Evolutionary conservation across 2,329 filamentous ascomycete genomes (phyloP), one percentile per base, ranked within the genome.

Genomic region (Orbilia brochopaga): DNA sequence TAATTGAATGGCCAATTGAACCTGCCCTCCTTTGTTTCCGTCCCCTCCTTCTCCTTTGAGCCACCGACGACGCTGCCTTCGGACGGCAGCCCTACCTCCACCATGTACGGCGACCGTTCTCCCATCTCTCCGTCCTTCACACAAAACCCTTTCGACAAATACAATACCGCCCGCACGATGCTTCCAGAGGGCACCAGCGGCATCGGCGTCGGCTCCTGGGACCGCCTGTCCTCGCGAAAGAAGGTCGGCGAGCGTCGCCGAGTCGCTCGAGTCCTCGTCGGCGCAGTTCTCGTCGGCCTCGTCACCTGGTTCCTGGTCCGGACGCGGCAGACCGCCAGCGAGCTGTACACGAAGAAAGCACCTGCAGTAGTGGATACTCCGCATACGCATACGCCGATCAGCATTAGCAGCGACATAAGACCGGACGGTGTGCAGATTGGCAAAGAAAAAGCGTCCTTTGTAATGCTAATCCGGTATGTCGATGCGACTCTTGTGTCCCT

Each of bases 401-500:
- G 17, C 44, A 23, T 4, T 23, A 30, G 50, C 50, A 51, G 32
- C 40, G 4, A 30, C 30, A 19, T 11, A n/a, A 24, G 21, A 11
- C 21, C 27, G 60, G 6, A 21, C 17, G 24, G 21, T 10, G 55
- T n/a, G n/a, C 75, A 76, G 52, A 30, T 76, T 23, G 75, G 75
- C 52, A 72, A 65, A 54, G 75, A 76, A 40, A 76, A 73, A 42
- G 75, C 75, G 44, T 69, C 75, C 32, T 74, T 76, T 35, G 73
- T 76, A 40, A 76, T 76, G 75, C 50, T 76, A 44, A 75, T 76
- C 23, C 66, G 75, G 75, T 76, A 73, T 15, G 73, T 50, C 21
- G n/a, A 37, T 13, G 40, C 19, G 19, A n/a, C 40, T 21, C 13
- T 46, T 46, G 3, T n/a, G 3, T 46, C 19, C n/a, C 40, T 44